phyloP scores from a whole-genome alignment of 2,329 filamentous ascomycete species.

The Grosmannia serpens region DNA sequence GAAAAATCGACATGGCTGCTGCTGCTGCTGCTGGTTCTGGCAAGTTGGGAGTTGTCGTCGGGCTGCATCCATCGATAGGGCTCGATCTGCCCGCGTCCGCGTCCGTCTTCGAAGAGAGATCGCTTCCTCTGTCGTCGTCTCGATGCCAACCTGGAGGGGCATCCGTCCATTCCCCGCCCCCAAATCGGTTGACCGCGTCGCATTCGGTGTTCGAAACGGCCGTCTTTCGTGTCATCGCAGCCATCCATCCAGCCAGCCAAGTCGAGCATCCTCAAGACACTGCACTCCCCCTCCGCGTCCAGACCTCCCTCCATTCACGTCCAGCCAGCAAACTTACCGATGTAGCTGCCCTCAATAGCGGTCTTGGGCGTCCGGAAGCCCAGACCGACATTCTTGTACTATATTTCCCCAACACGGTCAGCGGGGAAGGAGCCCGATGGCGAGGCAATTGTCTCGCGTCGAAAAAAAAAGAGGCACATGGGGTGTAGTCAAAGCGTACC shows the following conservation, averaged over 20 bases:
- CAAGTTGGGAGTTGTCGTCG: too few relatives aligned
- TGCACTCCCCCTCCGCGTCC: not conserved
- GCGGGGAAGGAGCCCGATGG: not conserved
- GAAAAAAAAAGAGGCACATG: not conserved
- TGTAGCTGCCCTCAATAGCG: constrained; percentile 98
- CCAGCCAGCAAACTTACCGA: constrained; percentile 57
- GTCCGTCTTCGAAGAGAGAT: too few relatives aligned
- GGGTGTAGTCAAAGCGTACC: constrained; percentile 10
- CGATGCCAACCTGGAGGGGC: not conserved
- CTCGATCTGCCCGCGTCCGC: too few relatives aligned
- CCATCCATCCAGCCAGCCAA: not conserved
- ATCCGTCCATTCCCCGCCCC: not conserved
- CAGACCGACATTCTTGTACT: constrained; percentile 98
- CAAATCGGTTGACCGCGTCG: not conserved
- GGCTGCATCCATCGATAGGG: too few relatives aligned
- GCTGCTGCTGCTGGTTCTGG: not conserved
- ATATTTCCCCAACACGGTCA: not conserved
- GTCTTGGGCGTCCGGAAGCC: constrained; percentile 98
- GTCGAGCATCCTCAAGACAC: not conserved
- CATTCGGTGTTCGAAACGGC: not conserved
- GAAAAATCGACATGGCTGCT: not conserved
- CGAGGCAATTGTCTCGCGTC: not conserved
- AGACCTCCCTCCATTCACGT: not conserved
- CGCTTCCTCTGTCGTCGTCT: not conserved
- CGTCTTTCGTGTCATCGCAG: not conserved